phyloP scores from a whole-genome alignment of 176 grass and related monocot genomes.

The Triticum timopheevii region DNA sequence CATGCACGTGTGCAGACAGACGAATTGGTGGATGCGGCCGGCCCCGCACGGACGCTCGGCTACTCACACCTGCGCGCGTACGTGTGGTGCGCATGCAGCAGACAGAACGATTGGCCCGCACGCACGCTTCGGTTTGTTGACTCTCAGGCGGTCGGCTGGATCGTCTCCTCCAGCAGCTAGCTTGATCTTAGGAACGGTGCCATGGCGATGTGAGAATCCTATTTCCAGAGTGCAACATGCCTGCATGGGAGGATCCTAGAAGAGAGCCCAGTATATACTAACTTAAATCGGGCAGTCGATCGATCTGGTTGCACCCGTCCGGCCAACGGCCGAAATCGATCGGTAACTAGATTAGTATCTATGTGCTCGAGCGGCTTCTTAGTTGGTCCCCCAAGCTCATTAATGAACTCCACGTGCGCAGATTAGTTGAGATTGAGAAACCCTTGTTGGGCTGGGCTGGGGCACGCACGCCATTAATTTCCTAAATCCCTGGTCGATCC shows the following conservation, averaged over 20 bases:
- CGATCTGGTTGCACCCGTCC: not conserved
- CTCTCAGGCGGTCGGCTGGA: slow-evolving; percentile 18
- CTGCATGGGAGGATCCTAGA: slow-evolving; percentile 21
- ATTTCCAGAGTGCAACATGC: not conserved
- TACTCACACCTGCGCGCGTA: not conserved
- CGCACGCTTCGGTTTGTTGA: not conserved
- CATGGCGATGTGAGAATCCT: not conserved
- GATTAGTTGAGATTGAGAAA: slow-evolving; percentile 8
- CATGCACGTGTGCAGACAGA: too few relatives aligned
- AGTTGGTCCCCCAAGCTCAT: not conserved
- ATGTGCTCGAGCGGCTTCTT: not conserved
- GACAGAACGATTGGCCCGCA: not conserved
- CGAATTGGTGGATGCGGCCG: not conserved
- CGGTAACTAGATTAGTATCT: not conserved
- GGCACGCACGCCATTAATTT: slow-evolving; percentile 27
- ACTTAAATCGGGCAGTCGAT: not conserved
- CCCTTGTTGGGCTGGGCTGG: not conserved
- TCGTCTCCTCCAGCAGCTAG: not conserved
- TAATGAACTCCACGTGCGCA: slow-evolving; percentile 44
- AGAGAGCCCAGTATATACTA: not conserved
- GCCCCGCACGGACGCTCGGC: not conserved
- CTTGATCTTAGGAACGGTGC: too few relatives aligned
- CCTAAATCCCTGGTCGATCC: slow-evolving; percentile 8
- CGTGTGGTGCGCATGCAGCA: not conserved
- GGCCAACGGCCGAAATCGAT: not conserved